Evolutionary conservation across 805 yeast species (phyloP), one percentile per base, ranked within the genome.

Genomic region (Lachancea meyersii): DNA sequence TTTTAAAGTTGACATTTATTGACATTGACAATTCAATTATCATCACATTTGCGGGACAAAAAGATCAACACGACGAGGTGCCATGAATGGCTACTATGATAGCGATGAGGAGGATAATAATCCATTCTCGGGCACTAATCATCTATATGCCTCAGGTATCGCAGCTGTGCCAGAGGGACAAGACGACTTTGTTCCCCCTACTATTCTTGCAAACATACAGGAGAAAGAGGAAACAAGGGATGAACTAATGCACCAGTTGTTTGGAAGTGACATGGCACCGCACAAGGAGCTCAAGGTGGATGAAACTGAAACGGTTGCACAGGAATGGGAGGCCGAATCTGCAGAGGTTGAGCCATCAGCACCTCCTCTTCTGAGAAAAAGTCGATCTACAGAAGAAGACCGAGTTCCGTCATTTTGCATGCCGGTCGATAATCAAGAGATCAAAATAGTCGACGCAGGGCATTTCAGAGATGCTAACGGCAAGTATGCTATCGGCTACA

Each of bases 381-480:
- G 9, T 8, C 34, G n/a, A 14, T 31, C 35, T 13, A 26, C 30
- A 26, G 28, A 18, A 10, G 13, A 10, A 20, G 26, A 22, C 41
- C 34, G 37, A 3, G 24, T 31, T 17, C 38, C 37, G 16, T 19
- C 35, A 16, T 39, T 33, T 26, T 17, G 13, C 26, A 4, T 21
- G 20, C 40, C 38, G 8, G 16, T 22, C 19, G 30, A 31, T 1
- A 43, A 52, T 20, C 35, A 40, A 16, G 38, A 35, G 14, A 68
- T 74, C 31, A 55, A 70, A 39, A 87, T 91, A 28, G 66, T 73
- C 0, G 96, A 86, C 50, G 96, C 97, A 0, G 86, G 87, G 4
- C 88, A 86, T 58, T 82, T 86, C 41, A 81, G 76, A 46, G 97
- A 91, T 53, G 87, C 89, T 9, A 76, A 77, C 53, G 73, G 79